Evolutionary conservation across 495 filamentous ascomycete species (phyloP).

Genomic region (Hypoxylon trugodes): DNA sequence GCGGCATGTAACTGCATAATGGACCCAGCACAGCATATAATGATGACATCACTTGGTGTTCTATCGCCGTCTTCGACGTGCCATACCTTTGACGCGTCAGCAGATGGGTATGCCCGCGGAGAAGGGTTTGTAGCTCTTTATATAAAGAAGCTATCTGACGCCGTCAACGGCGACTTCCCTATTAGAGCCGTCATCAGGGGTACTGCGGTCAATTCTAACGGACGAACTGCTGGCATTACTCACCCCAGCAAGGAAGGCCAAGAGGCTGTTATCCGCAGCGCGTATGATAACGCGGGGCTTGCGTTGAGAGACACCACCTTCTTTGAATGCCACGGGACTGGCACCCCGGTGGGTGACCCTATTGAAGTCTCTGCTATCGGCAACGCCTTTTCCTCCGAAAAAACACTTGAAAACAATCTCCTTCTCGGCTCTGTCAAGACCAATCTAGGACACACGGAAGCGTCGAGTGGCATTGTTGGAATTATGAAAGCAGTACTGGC

Average conservation of each 20-base stretch:
- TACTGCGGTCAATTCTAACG: conserved; percentile 61
- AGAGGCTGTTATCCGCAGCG: conserved; percentile 54
- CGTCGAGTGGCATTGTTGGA: conserved; percentile 48
- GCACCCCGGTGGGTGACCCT: conserved; percentile 66
- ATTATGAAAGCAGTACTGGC: conserved; percentile 53
- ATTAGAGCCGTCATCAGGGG: conserved; percentile 66
- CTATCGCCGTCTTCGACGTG: conserved; percentile 43
- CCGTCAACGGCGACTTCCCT: conserved; percentile 52
- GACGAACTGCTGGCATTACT: conserved; percentile 58
- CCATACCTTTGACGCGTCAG: conserved; percentile 57
- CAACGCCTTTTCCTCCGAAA: too few species aligned
- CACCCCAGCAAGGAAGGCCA: conserved; percentile 59
- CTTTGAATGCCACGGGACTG: conserved; percentile 63
- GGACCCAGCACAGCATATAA: conserved; percentile 47
- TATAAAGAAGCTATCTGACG: conserved; percentile 64
- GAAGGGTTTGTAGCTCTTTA: conserved; percentile 62
- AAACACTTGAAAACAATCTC: too few species aligned
- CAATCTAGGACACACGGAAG: conserved; percentile 51
- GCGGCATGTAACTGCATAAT: conserved; percentile 54
- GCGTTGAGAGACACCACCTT: conserved; percentile 52
- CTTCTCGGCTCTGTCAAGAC: too few species aligned
- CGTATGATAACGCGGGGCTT: conserved; percentile 52
- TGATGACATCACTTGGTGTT: conserved; percentile 27
- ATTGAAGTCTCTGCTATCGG: too few species aligned
- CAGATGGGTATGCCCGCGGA: conserved; percentile 71